Conservation (phyloP, 441 rosid genomes). For the Corymbia citriodora region DNA sequence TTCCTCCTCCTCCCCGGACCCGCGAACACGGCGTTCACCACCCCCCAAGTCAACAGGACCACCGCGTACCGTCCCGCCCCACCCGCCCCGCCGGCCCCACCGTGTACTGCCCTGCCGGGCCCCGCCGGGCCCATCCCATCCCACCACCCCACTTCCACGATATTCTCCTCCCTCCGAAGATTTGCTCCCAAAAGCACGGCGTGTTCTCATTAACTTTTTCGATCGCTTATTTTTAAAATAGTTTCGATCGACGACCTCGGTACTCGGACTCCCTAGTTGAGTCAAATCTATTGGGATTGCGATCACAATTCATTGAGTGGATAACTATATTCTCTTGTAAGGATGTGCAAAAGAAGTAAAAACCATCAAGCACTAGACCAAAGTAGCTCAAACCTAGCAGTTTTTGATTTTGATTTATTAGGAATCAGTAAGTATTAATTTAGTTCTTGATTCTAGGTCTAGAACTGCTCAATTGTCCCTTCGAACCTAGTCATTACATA, state of each 20-base stretch:
- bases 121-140: too few species aligned
- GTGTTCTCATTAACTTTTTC: not conserved
- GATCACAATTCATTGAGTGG: not conserved
- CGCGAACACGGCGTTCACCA: not conserved
- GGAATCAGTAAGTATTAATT: fast-evolving
- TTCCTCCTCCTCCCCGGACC: not conserved
- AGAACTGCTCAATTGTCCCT: fast-evolving
- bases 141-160: not conserved
- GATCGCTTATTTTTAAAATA: not conserved
- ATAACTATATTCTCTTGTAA: not conserved
- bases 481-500: fast-evolving
- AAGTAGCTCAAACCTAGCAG: fast-evolving
- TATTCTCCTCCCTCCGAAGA: not conserved
- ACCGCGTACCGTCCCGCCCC: not conserved
- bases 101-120: not conserved
- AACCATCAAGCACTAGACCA: fast-evolving
- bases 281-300: not conserved
- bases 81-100: not conserved
- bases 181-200: not conserved
- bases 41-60: not conserved
- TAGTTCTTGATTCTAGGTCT: fast-evolving
- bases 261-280: not conserved
- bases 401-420: too few species aligned
- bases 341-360: not conserved
- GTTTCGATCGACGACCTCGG: not conserved